Evolutionary conservation across 768 basidiomycete genomes (phyloP).

Genomic region (Tricholoma furcatifolium): DNA sequence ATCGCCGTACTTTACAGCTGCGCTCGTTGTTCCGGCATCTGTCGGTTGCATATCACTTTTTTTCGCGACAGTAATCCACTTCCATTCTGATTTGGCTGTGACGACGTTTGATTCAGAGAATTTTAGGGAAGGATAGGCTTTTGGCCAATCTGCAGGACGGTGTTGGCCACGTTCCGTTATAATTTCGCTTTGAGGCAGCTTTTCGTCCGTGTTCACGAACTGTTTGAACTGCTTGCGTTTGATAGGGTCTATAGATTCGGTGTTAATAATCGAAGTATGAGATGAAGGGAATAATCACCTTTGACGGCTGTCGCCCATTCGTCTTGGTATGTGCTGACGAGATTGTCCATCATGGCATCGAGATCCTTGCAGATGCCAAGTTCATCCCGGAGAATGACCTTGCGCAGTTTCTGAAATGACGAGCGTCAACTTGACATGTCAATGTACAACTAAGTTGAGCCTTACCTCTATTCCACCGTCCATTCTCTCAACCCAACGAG

Average conservation of each 20-base stretch:
- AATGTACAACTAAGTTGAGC: constrained; percentile 32
- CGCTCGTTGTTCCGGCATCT: constrained; percentile 45
- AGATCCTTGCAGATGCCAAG: constrained; percentile 71
- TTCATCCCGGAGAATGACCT: constrained; percentile 66
- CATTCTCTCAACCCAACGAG: constrained; percentile 70
- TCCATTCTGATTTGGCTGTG: constrained; percentile 46
- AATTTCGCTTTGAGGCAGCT: constrained; percentile 42
- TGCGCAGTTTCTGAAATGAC: constrained; percentile 47
- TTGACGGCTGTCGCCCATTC: constrained; percentile 70
- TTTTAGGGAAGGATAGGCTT: constrained; percentile 47
- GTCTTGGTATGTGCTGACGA: constrained; percentile 64
- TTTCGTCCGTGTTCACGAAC: constrained; percentile 63
- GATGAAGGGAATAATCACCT: constrained; percentile 14
- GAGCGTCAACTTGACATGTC: neutral
- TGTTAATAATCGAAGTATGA: neutral
- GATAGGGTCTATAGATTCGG: constrained; percentile 33
- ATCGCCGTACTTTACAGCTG: constrained; percentile 59
- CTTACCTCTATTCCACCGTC: constrained; percentile 33
- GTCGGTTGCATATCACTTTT: constrained; percentile 48
- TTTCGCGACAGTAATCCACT: constrained; percentile 51
- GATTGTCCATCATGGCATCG: constrained; percentile 62
- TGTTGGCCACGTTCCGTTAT: constrained; percentile 61
- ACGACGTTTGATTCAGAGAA: constrained; percentile 24
- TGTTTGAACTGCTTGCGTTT: constrained; percentile 54
- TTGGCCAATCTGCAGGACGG: constrained; percentile 70